Conservation (phyloP, 306 rosid species). For the Corylus avellana region DNA sequence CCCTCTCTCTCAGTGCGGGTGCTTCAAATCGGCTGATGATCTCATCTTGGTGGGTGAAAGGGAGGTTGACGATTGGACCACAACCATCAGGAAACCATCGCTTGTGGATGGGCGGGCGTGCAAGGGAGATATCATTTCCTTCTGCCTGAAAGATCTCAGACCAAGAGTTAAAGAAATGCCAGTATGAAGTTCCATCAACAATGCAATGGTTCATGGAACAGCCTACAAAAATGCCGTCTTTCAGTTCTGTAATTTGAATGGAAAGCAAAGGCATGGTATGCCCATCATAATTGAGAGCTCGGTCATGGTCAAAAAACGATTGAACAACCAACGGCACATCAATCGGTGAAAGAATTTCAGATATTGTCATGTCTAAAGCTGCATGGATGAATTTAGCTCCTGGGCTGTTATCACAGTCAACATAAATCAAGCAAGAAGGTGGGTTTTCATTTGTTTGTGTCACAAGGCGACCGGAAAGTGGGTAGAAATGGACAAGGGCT, state of each 20-base stretch:
- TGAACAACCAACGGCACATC: conserved; percentile 53
- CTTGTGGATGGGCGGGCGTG: too few species aligned
- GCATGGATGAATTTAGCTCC: conserved; percentile 63
- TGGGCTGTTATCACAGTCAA: conserved; percentile 41
- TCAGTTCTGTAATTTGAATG: conserved; percentile 55
- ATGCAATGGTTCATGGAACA: conserved; percentile 56
- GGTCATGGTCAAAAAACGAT: conserved; percentile 7
- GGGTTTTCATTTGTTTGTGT: too few species aligned
- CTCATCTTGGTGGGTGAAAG: conserved; percentile 46
- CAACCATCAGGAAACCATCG: too few species aligned
- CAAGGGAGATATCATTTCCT: too few species aligned
- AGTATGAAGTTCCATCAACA: conserved; percentile 58
- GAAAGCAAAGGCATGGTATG: conserved; percentile 55
- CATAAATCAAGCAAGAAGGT: conserved; percentile 20
- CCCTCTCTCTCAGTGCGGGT: conserved; percentile 45
- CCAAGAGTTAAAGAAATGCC: conserved; percentile 21
- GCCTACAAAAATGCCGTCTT: conserved; percentile 67
- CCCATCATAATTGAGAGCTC: conserved; percentile 60
- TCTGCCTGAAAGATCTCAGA: too few species aligned
- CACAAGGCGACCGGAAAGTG: too few species aligned
- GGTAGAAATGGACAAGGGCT: too few species aligned
- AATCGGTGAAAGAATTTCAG: conserved; percentile 53
- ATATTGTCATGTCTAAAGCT: conserved; percentile 34
- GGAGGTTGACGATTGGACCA: conserved; percentile 30
- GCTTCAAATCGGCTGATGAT: conserved; percentile 43